Conservation (phyloP, 805 yeast species). For the Danielia oregonensis region DNA sequence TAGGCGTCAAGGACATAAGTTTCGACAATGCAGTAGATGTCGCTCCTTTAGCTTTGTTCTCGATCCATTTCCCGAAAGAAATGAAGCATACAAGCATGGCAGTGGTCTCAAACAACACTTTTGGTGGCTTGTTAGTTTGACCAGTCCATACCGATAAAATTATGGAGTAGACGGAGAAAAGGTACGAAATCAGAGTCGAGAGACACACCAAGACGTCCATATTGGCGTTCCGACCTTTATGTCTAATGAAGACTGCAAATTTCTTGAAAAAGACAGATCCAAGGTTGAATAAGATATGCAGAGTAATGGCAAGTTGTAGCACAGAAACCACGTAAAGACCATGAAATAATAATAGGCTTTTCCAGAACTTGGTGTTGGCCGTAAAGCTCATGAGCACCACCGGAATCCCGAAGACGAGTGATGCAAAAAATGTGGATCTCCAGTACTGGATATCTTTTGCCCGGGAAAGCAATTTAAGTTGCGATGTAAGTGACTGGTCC, state of each 20-base stretch:
- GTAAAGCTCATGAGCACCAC: conserved; percentile 50
- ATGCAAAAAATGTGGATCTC: conserved; percentile 51
- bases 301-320: conserved; percentile 52
- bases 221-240: conserved; percentile 57
- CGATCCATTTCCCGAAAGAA: conserved; percentile 86
- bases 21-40: conserved; percentile 86
- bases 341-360: conserved; percentile 35
- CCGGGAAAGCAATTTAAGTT: conserved; percentile 64
- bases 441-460: conserved; percentile 71
- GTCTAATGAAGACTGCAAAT: conserved; percentile 60
- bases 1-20: conserved; percentile 76
- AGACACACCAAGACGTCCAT: conserved; percentile 90
- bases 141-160: conserved; percentile 42
- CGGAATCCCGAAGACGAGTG: conserved; percentile 61
- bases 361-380: conserved; percentile 33
- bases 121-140: conserved; percentile 49
- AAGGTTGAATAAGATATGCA: conserved; percentile 61
- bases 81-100: conserved; percentile 83
- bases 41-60: conserved; percentile 88
- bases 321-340: conserved; percentile 68
- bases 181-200: conserved; percentile 76
- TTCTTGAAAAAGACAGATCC: conserved; percentile 67
- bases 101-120: conserved; percentile 78
- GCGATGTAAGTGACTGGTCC: conserved; percentile 56
- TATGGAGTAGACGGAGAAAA: conserved; percentile 68